Conservation (phyloP, 176 grass and related monocot genomes). For the Aegilops speltoides region DNA sequence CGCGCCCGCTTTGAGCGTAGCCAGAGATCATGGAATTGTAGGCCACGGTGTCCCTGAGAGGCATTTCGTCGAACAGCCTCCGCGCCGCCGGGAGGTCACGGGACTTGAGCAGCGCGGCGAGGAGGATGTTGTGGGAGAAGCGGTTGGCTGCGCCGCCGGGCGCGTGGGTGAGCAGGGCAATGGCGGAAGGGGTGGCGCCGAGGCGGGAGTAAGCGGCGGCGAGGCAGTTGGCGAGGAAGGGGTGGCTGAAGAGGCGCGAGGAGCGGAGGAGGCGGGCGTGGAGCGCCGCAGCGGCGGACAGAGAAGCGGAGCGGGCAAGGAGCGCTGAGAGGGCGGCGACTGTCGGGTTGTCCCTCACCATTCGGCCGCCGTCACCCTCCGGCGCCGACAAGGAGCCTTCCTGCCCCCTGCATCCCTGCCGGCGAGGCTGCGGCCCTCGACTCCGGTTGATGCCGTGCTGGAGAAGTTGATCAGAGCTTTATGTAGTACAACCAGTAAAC, state of each 20-base stretch:
- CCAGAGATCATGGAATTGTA: conserved; percentile 75
- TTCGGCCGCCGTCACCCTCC: not conserved
- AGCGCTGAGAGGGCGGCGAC: conserved; percentile 39
- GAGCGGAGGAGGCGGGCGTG: conserved; percentile 65
- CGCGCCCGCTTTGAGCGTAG: conserved; percentile 27
- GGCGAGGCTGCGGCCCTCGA: not conserved
- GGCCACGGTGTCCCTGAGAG: conserved; percentile 44
- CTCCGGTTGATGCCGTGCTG: not conserved
- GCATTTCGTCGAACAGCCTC: conserved; percentile 69
- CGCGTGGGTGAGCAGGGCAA: conserved; percentile 45
- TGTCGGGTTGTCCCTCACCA: not conserved
- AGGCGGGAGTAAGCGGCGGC: conserved; percentile 61
- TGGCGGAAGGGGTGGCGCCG: conserved; percentile 24
- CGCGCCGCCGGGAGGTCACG: conserved; percentile 35
- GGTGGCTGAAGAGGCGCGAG: conserved; percentile 41
- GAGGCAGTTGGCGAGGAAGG: conserved; percentile 62
- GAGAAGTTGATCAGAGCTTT: not conserved
- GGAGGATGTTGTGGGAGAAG: conserved; percentile 70
- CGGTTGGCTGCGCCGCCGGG: conserved; percentile 32
- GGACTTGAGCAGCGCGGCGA: conserved; percentile 24
- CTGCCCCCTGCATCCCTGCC: not conserved
- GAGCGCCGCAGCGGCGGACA: conserved; percentile 33
- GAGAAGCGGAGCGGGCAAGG: conserved; percentile 42
- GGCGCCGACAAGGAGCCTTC: not conserved
- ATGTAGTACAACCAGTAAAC: too few species aligned